Base-by-base conservation (phyloP, 768 basidiomycete species). In the Leccinellum albellum region DNA sequence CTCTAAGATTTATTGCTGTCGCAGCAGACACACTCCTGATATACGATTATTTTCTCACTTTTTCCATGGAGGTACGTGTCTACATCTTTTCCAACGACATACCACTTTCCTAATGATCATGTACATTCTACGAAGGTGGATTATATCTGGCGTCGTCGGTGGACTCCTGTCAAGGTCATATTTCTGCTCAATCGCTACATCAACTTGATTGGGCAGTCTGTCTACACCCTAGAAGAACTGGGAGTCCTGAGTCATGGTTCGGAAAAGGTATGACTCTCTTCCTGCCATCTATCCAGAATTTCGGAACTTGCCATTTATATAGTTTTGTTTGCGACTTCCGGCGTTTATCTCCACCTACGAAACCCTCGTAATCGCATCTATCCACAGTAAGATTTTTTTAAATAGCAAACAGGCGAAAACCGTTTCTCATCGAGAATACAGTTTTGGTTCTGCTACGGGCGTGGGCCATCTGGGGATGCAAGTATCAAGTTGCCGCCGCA, bases 101-200 rank as follows among this genome's bases (percentile, higher is more conserved):
- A 15, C 20, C 20, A 44, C 21, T 42, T 26, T 37, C 32, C 17
- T 21, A 59, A 40, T n/a, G 37, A 20, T n/a, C n/a, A n/a, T 40
- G 6, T n/a, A 35, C 35, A 6, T 10, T 31, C 2, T 33, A 5
- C 6, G 12, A 53, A 63, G 57, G 29, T 63, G 26, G 54, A 49
- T 26, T 55, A 55, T 29, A 50, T 53, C 24, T 58, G 65, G 59
- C 15, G 15, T 6, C 20, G 60, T 20, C 62, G 51, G n/a, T 58
- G 65, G 59, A n/a, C 15, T 10, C 8, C 29, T 20, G 50, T 49
- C 17, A 66, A 66, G 32, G 24, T 29, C 17, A 4, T 55, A 14
- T 66, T 66, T 49, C 49, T 66, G 4, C 15, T 64, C 54, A 64
- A 57, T 45, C 62, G 65, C 28, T 67, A 66, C 9, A 55, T 53